A percentile compares a stretch with the other conserved stretches of the same genome.
Evolutionary conservation across 148 eudicot species (phyloP).

Genomic region (Suaeda aralocaspica): DNA sequence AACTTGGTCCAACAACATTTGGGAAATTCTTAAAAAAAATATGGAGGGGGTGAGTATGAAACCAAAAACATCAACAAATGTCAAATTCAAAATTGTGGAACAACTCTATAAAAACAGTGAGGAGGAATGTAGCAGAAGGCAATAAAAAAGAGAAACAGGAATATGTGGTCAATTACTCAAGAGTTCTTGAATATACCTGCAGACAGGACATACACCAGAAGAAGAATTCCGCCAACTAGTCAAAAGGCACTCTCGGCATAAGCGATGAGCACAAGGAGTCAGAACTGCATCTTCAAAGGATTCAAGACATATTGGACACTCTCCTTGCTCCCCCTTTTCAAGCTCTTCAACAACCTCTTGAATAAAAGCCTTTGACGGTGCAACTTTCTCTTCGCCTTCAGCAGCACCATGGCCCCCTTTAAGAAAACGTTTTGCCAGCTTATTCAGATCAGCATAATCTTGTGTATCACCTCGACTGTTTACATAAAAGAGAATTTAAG

Average conservation of each 20-base stretch:
- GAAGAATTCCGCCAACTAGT: slow-evolving; percentile 86
- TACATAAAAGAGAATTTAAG: slow-evolving; percentile 26
- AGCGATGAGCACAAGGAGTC: slow-evolving; percentile 97
- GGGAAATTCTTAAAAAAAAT: not conserved
- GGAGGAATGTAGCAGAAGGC: not conserved
- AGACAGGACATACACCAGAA: slow-evolving; percentile 95
- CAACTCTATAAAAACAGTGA: not conserved
- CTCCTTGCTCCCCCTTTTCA: slow-evolving; percentile 89
- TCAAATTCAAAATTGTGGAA: not conserved
- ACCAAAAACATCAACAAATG: not conserved
- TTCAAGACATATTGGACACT: slow-evolving; percentile 98
- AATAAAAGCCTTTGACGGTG: slow-evolving; percentile 83
- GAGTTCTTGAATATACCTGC: slow-evolving; percentile 54
- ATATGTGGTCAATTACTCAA: not conserved
- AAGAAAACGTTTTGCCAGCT: slow-evolving; percentile 89
- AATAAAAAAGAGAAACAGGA: slow-evolving; percentile 1
- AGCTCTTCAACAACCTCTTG: slow-evolving; percentile 91
- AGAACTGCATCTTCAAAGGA: slow-evolving; percentile 97
- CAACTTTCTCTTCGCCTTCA: slow-evolving; percentile 55
- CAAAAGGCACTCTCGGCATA: slow-evolving; percentile 94
- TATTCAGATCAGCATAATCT: slow-evolving; percentile 85
- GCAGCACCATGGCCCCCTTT: slow-evolving; percentile 48
- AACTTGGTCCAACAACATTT: no score
- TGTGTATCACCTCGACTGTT: slow-evolving; percentile 95
- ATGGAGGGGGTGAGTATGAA: not conserved